Conservation (phyloP, 208 protist genomes). For the Acanthamoeba royreba region DNA sequence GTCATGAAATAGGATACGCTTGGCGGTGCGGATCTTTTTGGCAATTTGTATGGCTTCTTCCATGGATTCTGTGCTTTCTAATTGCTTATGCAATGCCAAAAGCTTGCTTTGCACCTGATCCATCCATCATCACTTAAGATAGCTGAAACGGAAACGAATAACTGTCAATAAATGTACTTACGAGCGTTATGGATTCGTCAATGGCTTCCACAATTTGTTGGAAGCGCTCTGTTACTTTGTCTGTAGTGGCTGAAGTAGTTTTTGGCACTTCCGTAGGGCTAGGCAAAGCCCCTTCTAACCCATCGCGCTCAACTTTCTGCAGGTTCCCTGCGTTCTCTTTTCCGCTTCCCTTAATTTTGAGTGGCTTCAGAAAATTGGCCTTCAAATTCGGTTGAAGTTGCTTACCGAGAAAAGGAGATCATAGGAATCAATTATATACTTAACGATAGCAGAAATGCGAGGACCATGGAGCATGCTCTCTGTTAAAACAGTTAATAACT, state of each 20-base stretch:
- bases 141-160: background rate
- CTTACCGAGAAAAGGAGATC: background rate
- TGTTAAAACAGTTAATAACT: background rate
- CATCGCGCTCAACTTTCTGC: too few species aligned
- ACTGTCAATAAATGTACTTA: background rate
- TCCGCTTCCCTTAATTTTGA: background rate
- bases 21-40: slow-evolving; percentile 1
- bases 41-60: slow-evolving; percentile 16
- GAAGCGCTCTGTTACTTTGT: background rate
- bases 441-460: background rate
- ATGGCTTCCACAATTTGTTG: background rate
- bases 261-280: background rate
- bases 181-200: background rate
- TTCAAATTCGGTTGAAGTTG: background rate
- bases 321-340: too few species aligned
- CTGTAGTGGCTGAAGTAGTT: too few species aligned
- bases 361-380: too few species aligned
- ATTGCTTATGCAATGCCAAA: background rate
- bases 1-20: background rate
- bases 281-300: too few species aligned
- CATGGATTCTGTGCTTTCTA: background rate
- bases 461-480: background rate
- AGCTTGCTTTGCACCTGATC: background rate
- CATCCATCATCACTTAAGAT: background rate
- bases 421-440: background rate